Base-by-base conservation (phyloP, 1,139 yeast species). In the Scheffersomyces illinoinensis region DNA sequence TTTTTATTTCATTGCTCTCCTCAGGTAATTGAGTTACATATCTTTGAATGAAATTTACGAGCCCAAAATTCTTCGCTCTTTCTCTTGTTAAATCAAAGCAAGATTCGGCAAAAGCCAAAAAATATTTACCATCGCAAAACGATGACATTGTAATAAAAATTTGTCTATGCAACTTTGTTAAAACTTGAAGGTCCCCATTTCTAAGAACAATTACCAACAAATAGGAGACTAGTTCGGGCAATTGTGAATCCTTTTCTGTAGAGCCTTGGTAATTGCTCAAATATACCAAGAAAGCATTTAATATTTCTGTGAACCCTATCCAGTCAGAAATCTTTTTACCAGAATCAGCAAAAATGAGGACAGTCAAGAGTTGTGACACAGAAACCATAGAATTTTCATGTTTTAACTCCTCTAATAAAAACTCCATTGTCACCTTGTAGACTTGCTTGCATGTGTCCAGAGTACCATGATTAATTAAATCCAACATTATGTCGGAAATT, bases 311-410 rank as follows among this genome's bases (percentile, higher is more conserved):
- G 14, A 53, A 39, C 21, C 33, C 49, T 18, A 61, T 57, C 89
- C 89, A 85, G 60, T 78, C 73, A 2, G 77, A 68, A 7, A 88
- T 80, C 66, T 87, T 88, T 61, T 74, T 81, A 65, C 95, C 95
- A 50, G 91, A 86, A 61, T 89, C 93, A 1, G 90, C 86, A 71
- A 88, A 89, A 0, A 81, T 69, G 55, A 88, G 68, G 0, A 87
- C 73, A 0, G 82, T 71, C 43, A 79, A 62, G 14, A 80, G 57
- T 60, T 77, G 81, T 26, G 73, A 57, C 12, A 72, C 65, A 4
- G 74, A 66, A 24, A 67, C 60, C 21, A 65, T 61, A 6, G 68
- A 55, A 5, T 57, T 52, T 26, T 59, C 58, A 10, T 61, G 52
- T 2, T 64, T 56, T 47, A 74, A 47, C 5, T 62, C 57, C 7